Evolutionary conservation across 768 basidiomycete genomes (phyloP).

Genomic region (Nidularia sp.): DNA sequence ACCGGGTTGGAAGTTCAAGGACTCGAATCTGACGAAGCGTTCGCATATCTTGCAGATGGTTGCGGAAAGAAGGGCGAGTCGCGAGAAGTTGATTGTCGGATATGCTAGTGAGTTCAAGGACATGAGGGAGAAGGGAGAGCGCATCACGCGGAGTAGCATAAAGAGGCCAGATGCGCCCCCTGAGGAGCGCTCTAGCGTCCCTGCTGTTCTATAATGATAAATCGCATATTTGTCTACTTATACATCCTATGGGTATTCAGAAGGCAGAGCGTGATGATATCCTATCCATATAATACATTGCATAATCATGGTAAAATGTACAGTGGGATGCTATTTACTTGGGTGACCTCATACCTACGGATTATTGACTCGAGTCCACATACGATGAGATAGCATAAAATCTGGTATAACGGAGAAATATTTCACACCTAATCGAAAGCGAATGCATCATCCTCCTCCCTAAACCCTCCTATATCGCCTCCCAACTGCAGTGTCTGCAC

Average conservation of each 20-base stretch:
- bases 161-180: too few species aligned
- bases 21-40: constrained; percentile 37
- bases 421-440: neutral
- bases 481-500: constrained; percentile 16
- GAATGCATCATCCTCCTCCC: neutral
- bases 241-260: too few species aligned
- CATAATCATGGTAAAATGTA: too few species aligned
- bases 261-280: too few species aligned
- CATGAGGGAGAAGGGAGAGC: constrained; percentile 26
- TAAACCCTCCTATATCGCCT: neutral
- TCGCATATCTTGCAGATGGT: constrained; percentile 41
- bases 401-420: neutral
- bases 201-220: neutral
- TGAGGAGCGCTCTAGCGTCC: neutral
- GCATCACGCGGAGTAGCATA: constrained; percentile 6
- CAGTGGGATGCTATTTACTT: too few species aligned
- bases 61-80: constrained; percentile 34
- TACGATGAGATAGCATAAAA: too few species aligned
- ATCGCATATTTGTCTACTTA: neutral
- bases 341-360: too few species aligned
- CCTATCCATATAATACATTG: too few species aligned
- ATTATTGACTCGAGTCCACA: too few species aligned
- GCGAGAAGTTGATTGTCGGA: constrained; percentile 31
- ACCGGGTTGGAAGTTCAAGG: constrained; percentile 36
- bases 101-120: constrained; percentile 29